Percentiles rank a stretch among this genome's conserved stretches.
Evolutionary conservation across 2,329 filamentous ascomycete genomes (phyloP).

Genomic region (Fusarium palustre): DNA sequence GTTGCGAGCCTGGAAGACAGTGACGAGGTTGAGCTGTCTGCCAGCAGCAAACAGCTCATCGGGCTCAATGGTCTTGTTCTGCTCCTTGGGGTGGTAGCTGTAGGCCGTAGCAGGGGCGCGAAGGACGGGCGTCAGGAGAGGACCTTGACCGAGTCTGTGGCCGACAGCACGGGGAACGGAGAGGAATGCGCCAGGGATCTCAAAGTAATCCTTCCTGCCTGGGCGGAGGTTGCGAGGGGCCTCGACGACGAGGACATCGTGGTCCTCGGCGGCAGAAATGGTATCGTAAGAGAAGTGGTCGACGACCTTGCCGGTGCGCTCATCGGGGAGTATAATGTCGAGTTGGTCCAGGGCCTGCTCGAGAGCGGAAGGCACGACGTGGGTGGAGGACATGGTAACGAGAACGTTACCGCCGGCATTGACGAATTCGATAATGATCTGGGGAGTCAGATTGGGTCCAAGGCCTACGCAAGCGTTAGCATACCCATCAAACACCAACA

Average conservation of each 20-base stretch:
- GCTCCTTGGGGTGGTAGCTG: slow-evolving; percentile 93
- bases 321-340: slow-evolving; percentile 86
- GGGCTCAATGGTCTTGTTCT: slow-evolving; percentile 68
- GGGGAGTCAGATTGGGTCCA: slow-evolving; percentile 87
- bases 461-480: slow-evolving; percentile 68
- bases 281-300: slow-evolving; percentile 97
- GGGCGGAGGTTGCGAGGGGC: slow-evolving; percentile 72
- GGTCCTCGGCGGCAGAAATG: slow-evolving; percentile 79
- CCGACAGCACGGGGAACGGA: slow-evolving; percentile 86
- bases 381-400: slow-evolving; percentile 80
- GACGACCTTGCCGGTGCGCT: slow-evolving; percentile 86
- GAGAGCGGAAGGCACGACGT: slow-evolving; percentile 77
- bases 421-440: slow-evolving; percentile 88
- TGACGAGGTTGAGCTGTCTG: slow-evolving; percentile 84
- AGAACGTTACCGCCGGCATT: slow-evolving; percentile 93
- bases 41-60: slow-evolving; percentile 90
- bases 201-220: slow-evolving; percentile 83
- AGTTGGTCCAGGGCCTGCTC: slow-evolving; percentile 84
- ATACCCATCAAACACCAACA: not conserved
- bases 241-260: slow-evolving; percentile 87
- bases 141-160: slow-evolving; percentile 82
- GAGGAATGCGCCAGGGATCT: slow-evolving; percentile 66
- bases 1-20: slow-evolving; percentile 90
- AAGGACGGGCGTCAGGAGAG: slow-evolving; percentile 83
- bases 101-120: slow-evolving; percentile 88